Evolutionary conservation across 768 basidiomycete genomes (phyloP), one percentile per base, ranked within the genome.

Genomic region (Hericium coralloides): DNA sequence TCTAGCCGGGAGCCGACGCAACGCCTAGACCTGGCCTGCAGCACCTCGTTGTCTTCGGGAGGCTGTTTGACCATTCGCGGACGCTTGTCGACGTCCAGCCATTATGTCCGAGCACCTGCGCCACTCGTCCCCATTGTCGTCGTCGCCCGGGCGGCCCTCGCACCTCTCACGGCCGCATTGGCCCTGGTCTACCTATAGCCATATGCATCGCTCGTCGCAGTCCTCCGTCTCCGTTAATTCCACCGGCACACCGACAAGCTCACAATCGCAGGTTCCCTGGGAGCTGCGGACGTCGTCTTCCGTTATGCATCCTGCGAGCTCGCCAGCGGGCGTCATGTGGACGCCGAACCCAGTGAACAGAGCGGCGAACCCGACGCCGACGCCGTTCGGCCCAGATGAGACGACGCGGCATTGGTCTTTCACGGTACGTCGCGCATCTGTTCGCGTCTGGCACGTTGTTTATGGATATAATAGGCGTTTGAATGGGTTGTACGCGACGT

Each of bases 401-500:
- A 72, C 75, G 8, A 83, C 77, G 14, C 72, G 80, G 38, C 84
- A 87, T 60, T 86, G 85, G 84, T 74, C 79, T 3, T 84, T 85
- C 63, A 79, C 77, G 61, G 85, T 82, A 64, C 63, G 76, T 66
- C 43, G 39, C 47, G 38, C 14, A 17, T 31, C 38, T 14, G 20
- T 43, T 53, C 17, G 36, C 4, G 8, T 1, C 6, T 7, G n/a
- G 53, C 22, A 38, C 7, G 2, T 39, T 18, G 39, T 25, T 12
- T 4, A 31, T 12, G 38, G 36, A 10, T 15, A 12, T 22, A 3
- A 12, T 55, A 88, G 86, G 84, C 84, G 0, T 85, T 89, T 63
- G 86, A 91, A 67, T 89, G 87, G 86, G 72, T 75, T 9, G 76
- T 89, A 22, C 75, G 76, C 26, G 77, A 84, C 61, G 76, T 85